A percentile compares a stretch with the other conserved stretches of the same genome.
phyloP scores from a whole-genome alignment of 108 stramenopile species.

The Stephanodiscus triporus region DNA sequence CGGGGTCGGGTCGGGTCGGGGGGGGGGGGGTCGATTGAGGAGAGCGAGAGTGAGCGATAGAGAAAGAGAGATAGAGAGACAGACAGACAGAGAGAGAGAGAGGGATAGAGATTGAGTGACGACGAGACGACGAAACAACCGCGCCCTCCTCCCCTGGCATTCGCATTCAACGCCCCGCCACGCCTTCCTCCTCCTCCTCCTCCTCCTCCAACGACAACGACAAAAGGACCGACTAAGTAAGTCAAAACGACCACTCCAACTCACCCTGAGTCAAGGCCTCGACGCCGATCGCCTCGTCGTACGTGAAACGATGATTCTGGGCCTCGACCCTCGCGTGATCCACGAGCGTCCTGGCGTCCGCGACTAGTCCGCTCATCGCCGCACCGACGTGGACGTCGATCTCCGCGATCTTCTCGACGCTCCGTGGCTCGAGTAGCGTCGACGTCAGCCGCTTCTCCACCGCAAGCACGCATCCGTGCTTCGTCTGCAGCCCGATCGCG shows the following conservation, averaged over 20 bases:
- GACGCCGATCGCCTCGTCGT: slow-evolving; percentile 98
- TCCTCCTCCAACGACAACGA: neutral
- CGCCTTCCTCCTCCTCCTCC: too few relatives aligned
- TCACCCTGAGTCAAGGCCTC: slow-evolving; percentile 97
- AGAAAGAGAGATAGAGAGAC: neutral
- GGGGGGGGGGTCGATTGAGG: too few relatives aligned
- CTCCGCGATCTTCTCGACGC: slow-evolving; percentile 99
- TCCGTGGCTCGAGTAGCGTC: slow-evolving; percentile 89
- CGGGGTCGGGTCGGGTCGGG: too few relatives aligned
- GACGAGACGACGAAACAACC: neutral
- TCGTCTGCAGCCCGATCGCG: slow-evolving; percentile 96
- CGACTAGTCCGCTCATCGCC: slow-evolving; percentile 97
- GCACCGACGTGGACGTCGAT: slow-evolving; percentile 97
- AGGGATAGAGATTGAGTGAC: neutral
- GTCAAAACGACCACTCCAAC: too few relatives aligned
- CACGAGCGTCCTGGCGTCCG: slow-evolving; percentile 96
- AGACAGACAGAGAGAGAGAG: neutral
- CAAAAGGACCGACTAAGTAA: too few relatives aligned
- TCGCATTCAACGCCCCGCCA: too few relatives aligned
- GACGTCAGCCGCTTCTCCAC: slow-evolving; percentile 98
- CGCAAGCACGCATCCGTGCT: slow-evolving; percentile 93
- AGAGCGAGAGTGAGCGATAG: neutral
- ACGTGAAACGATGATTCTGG: slow-evolving; percentile 98
- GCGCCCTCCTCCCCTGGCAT: too few relatives aligned
- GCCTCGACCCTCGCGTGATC: slow-evolving; percentile 99